Base-by-base conservation (phyloP, 2,329 filamentous ascomycete species). In the Diaporthe sp. region DNA sequence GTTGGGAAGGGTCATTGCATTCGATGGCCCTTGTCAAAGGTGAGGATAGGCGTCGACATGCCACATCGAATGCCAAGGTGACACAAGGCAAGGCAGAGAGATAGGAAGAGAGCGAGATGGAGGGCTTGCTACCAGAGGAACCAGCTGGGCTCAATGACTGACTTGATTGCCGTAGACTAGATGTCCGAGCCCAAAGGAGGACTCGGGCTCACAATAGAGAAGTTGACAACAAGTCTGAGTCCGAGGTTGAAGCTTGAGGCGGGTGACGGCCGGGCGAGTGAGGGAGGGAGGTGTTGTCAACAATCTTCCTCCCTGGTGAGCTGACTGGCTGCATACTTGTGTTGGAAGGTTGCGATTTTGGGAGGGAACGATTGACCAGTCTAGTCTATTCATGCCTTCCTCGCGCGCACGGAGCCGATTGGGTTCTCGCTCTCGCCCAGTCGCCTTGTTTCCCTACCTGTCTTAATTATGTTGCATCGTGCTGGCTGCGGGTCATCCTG, bases 281-380 rank as follows among this genome's bases (percentile, higher is more conserved):
- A 53, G 62, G 42, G 34, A 53, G 62, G 42, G 60, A 46, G 65
- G 65, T 53, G 65, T 70, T n/a, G 49, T 70, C 31, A 37, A 22
- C 28, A 42, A 4, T n/a, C 12, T 7, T 9, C 5, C 13, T 46
- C 12, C 12, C 31, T 53, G 58, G 46, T 25, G 44, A 37, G 65
- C 62, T 68, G 46, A 34, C 65, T 68, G 65, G 46, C 65, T 53
- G 46, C 42, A 46, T 13, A 31, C 2, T 31, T 13, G 34, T 44
- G 37, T n/a, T 25, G 7, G 13, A 19, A 15, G 46, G 31, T 28
- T 42, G 49, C 34, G 15, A 15, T 28, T 44, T 31, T 34, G 61
- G 39, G 34, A 42, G 34, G 65, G 37, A 28, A 42, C 6, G 31
- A 10, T 37, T 67, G 42, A n/a, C 28, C 22, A 13, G 42, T 46